Percentiles rank a stretch among this genome's conserved stretches.
Evolutionary conservation across 2,329 filamentous ascomycete species (phyloP).

Genomic region (Chrysoporthe deuterocubensis): DNA sequence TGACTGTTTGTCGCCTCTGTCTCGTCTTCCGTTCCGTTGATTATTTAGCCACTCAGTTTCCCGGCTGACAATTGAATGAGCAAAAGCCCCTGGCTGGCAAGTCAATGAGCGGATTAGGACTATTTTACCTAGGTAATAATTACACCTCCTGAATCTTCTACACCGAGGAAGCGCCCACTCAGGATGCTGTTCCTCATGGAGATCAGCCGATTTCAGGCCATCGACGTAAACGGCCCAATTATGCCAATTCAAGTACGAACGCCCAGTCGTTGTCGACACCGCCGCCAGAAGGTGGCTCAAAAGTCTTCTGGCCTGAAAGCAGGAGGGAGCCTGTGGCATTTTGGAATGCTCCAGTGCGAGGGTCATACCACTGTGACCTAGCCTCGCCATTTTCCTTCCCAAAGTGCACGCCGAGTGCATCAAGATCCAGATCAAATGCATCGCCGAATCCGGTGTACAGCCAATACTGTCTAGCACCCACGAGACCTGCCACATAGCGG

Average conservation of each 20-base stretch:
- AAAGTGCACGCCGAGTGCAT: constrained; percentile 1
- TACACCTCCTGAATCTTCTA: neutral
- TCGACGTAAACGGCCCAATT: neutral
- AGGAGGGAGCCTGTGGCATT: neutral
- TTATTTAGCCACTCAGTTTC: no score
- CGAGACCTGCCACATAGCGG: constrained; percentile 12
- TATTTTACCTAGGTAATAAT: no score
- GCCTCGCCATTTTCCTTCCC: neutral
- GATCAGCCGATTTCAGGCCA: neutral
- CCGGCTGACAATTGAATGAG: no score
- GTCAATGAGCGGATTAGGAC: no score
- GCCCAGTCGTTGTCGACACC: constrained; percentile 12
- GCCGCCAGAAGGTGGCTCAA: constrained; percentile 8
- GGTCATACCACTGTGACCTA: constrained; percentile 1
- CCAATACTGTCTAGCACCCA: constrained; percentile 5
- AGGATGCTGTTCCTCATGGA: neutral
- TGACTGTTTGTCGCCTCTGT: no score
- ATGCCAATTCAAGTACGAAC: neutral
- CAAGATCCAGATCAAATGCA: constrained; percentile 9
- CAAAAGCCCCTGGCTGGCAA: no score
- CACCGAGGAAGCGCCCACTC: neutral
- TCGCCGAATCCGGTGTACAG: constrained; percentile 35
- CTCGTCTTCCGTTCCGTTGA: no score
- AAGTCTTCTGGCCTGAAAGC: constrained; percentile 2
- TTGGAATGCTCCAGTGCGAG: neutral